phyloP scores from a whole-genome alignment of 257 asterid genomes.

The Fraxinus pennsylvanica region DNA sequence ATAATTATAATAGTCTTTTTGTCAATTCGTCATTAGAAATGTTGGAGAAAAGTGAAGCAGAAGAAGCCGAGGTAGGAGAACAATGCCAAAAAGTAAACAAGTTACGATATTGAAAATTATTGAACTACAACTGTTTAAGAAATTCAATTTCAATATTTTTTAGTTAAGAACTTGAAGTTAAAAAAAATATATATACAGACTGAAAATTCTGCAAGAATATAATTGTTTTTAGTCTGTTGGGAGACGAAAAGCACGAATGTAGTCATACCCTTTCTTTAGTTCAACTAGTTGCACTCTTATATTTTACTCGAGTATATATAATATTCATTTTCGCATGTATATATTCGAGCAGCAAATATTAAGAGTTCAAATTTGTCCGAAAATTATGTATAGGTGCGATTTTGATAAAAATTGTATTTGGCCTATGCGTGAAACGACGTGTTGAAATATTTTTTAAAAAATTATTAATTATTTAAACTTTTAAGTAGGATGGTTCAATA shows the following conservation, averaged over 20 bases:
- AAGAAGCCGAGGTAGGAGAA: not conserved
- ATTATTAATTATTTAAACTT: no score
- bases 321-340: not conserved
- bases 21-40: not conserved
- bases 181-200: slow-evolving; percentile 2
- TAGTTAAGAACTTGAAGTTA: not conserved
- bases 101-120: not conserved
- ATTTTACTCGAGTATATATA: not conserved
- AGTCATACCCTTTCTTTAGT: slow-evolving; percentile 1
- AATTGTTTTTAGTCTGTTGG: slow-evolving; percentile 25
- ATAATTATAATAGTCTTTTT: not conserved
- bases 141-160: not conserved
- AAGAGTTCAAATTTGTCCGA: no score
- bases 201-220: slow-evolving; percentile 16
- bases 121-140: not conserved
- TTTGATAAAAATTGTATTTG: no score
- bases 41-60: not conserved
- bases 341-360: no score
- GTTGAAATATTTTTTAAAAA: not conserved
- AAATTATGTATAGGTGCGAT: no score
- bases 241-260: slow-evolving; percentile 26
- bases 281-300: not conserved
- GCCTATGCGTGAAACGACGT: no score
- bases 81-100: not conserved
- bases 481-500: not conserved